A percentile compares a stretch with the other conserved stretches of the same genome.
Conservation (phyloP, 306 rosid species). For the Luffa acutangula region DNA sequence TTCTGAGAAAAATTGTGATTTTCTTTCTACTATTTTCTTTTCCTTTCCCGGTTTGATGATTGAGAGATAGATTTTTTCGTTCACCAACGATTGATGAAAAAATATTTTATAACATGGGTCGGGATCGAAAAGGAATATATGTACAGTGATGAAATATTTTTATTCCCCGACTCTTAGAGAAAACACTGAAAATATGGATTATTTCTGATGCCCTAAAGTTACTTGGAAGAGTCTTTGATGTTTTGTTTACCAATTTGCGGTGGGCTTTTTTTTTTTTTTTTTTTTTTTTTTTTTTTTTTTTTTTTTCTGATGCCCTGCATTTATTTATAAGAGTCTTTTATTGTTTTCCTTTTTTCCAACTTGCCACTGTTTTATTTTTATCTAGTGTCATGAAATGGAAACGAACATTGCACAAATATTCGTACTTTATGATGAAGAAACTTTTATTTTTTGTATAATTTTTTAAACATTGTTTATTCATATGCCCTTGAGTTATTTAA, state of each 20-base stretch:
- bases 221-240: not conserved
- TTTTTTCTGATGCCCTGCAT: not conserved
- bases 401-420: not conserved
- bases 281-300: not conserved
- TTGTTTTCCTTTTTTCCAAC: not conserved
- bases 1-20: no score
- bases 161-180: not conserved
- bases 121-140: not conserved
- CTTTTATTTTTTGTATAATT: no score
- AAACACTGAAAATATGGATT: not conserved
- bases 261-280: not conserved
- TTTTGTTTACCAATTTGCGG: not conserved
- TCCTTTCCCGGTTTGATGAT: not conserved
- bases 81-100: not conserved
- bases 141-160: not conserved
- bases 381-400: not conserved
- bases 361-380: not conserved
- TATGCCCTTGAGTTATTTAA: no score
- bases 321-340: no score
- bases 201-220: not conserved
- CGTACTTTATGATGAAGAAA: not conserved
- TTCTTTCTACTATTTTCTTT: not conserved
- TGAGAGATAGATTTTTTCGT: no score
- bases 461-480: no score
- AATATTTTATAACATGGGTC: not conserved